Evolutionary conservation across 1,284 basidiomycete genomes (phyloP), one percentile per base, ranked within the genome.

Genomic region (Paramarasmius palmivorus): DNA sequence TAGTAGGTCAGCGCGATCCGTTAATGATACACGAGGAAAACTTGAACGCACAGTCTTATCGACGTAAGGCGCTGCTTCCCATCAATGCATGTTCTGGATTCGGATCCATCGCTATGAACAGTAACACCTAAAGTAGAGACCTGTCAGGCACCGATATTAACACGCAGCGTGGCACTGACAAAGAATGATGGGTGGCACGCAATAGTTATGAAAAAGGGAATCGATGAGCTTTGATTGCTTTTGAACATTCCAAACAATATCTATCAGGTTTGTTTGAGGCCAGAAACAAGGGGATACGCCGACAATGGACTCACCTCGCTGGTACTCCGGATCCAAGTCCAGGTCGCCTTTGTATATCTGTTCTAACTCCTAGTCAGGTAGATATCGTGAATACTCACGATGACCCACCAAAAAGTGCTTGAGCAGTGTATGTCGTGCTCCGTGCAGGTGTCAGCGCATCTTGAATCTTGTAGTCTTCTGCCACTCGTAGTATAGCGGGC

Each of bases 41-140:
- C 6, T 23, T 8, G 19, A 19, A 47, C 55, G 20, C 37, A 53
- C 55, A 42, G 39, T 26, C 46, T 35, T 42, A 91, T 84, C 0
- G 86, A 87, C 0, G 88, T 90, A 53, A 90, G 62, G 17, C 88
- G 72, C 63, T 91, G 88, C 61, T 91, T 91, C 7, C 88, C 88
- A 61, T 91, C 88, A 14, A 91, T 89, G 57, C 88, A 90, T 0
- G 80, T 83, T 56, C 79, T 81, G 0, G 67, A 73, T 59, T 89
- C 86, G 1, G 76, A 70, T 0, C 88, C 88, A 60, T 88, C 85
- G 1, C 85, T 78, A 20, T 69, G 61, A 1, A 61, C 58, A 4
- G 73, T 73, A 2, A 82, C 78, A 32, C 79, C 80, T 80, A 55
- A 8, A n/a, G 8, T 37, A 29, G 12, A 7, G 3, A 45, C 26